phyloP scores from a whole-genome alignment of 2,329 filamentous ascomycete genomes.

The Pseudocercospora pini-densiflorae region DNA sequence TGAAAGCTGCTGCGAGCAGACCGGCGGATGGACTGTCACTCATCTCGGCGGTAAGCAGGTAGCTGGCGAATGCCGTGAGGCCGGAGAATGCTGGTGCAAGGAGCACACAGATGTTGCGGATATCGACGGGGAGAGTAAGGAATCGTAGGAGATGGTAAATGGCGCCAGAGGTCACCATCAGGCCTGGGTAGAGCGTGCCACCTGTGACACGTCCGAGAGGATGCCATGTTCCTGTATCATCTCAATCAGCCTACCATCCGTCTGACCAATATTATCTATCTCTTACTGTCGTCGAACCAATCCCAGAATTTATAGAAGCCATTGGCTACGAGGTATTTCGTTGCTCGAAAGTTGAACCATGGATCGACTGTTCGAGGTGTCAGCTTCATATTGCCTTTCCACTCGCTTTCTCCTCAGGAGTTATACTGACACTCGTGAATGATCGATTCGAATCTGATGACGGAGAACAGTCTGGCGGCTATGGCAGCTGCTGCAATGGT shows the following conservation, averaged over 20 bases:
- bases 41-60: slow-evolving; percentile 97
- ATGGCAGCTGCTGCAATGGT: slow-evolving; percentile 91
- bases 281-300: slow-evolving; percentile 95
- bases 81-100: slow-evolving; percentile 94
- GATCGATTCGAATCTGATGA: slow-evolving; percentile 99
- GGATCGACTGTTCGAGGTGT: slow-evolving; percentile 74
- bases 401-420: slow-evolving; percentile 14
- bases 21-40: slow-evolving; percentile 92
- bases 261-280: not conserved
- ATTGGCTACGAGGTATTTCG: slow-evolving; percentile 95
- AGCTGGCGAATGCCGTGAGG: slow-evolving; percentile 88
- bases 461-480: slow-evolving; percentile 93
- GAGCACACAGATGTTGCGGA: slow-evolving; percentile 97
- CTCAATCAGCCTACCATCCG: slow-evolving; percentile 2
- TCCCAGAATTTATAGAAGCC: slow-evolving; percentile 99
- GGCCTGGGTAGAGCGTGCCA: slow-evolving; percentile 95
- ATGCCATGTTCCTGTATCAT: slow-evolving; percentile 81
- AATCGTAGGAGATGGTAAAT: slow-evolving; percentile 94
- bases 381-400: slow-evolving; percentile 10
- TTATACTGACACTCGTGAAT: slow-evolving; percentile 92
- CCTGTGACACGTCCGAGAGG: slow-evolving; percentile 97
- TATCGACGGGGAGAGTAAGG: slow-evolving; percentile 91
- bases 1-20: slow-evolving; percentile 90
- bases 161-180: slow-evolving; percentile 98
- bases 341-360: slow-evolving; percentile 99